Evolutionary conservation across 169 alveolate genomes (phyloP), one percentile per base, ranked within the genome.

Genomic region (Pseudocohnilembus persalinus): DNA sequence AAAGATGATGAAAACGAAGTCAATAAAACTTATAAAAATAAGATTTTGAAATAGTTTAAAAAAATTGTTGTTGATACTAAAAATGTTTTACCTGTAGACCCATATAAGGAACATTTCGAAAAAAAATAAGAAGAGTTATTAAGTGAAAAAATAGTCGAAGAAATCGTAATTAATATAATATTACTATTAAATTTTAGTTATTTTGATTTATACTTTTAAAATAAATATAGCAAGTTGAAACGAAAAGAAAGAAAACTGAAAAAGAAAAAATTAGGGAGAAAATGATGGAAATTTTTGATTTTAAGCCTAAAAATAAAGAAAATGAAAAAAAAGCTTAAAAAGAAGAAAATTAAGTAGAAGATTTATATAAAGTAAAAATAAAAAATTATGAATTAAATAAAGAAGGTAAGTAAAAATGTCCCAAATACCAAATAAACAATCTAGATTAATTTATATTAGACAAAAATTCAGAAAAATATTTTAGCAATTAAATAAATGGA

Each of bases 371-470:
- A 75, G 73, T 83, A 0, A 87, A 83, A 79, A 77, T 83, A 63
- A 80, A 83, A 72, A 64, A 88, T 32, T 74, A 83, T 35, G 81
- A 82, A 31, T 15, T 80, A 65, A 81, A 78, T 27, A 31, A 29
- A 65, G 11, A 83, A 68, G 29, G 73, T 65, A 79, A 83, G 32
- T 72, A 64, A 31, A 82, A 88, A 74, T 29, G 33, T 28, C 35
- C 63, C 0, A 77, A 65, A 16, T 81, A 79, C 64, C 32, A 63
- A 68, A 81, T 77, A 49, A 31, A 77, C 26, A 80, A 84, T 49
- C 31, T n/a, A 6, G 88, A 88, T 72, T 85, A 83, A 31, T 80
- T 74, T 27, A 49, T 78, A 33, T 72, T 88, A 33, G 86, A 83
- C 78, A 74, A 77, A 68, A 49, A 49, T 49, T 49, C 68, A 11